phyloP scores from a whole-genome alignment of 768 basidiomycete genomes.

The Cyclocybe cylindracea region DNA sequence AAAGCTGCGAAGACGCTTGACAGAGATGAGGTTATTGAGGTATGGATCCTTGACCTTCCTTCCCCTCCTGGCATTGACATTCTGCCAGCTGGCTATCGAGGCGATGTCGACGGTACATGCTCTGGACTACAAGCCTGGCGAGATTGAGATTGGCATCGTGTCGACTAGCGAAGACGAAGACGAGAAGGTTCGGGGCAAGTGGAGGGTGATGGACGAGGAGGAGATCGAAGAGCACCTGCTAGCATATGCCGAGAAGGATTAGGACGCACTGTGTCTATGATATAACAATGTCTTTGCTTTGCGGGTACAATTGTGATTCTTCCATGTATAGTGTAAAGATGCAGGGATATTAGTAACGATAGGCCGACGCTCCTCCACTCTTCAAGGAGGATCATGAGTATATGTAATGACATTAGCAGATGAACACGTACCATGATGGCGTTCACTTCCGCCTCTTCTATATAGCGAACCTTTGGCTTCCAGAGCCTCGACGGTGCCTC shows the following conservation, averaged over 20 bases:
- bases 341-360: constrained; percentile 18
- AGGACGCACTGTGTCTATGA: constrained; percentile 18
- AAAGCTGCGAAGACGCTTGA: constrained; percentile 73
- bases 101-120: constrained; percentile 92
- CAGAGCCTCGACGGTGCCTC: constrained; percentile 64
- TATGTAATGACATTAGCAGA: neutral
- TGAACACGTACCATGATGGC: constrained; percentile 56
- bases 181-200: constrained; percentile 68
- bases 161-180: constrained; percentile 75
- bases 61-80: neutral
- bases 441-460: constrained; percentile 63
- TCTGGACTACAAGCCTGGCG: constrained; percentile 93
- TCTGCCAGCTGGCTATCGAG: constrained; percentile 83
- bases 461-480: constrained; percentile 46
- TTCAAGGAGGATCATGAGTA: constrained; percentile 22
- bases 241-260: constrained; percentile 91
- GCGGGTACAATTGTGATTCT: constrained; percentile 6
- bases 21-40: constrained; percentile 87
- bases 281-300: neutral
- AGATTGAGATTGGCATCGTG: constrained; percentile 95
- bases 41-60: constrained; percentile 32
- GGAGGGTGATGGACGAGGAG: constrained; percentile 76
- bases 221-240: constrained; percentile 81
- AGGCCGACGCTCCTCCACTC: constrained; percentile 74
- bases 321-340: constrained; percentile 11